Evolutionary conservation across 2,329 filamentous ascomycete genomes (phyloP), one percentile per base, ranked within the genome.

Genomic region (Diplocarpon rosae): DNA sequence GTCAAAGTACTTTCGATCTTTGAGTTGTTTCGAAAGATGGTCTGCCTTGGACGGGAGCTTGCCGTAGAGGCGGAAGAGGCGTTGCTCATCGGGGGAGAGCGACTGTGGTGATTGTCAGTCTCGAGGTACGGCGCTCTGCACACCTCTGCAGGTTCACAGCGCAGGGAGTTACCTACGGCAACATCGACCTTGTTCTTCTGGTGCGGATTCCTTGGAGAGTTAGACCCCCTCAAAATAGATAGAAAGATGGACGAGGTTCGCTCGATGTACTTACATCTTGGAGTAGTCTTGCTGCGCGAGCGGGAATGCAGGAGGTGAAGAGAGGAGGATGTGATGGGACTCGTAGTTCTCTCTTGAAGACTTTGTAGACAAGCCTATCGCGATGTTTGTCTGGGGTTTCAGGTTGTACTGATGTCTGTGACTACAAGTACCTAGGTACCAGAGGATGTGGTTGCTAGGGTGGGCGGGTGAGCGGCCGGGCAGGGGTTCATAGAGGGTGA

Each of bases 1-100:
- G 71, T 95, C 88, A 67, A 95, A 95, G 71, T 95, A 95, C 71
- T 94, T 98, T 72, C 92, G 89, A 66, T 96, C 92, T 76, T 95
- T 95, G 63, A 96, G 78, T 65, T 96, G 94, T 73, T 96, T 96
- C 73, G 93, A 88, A 59, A 96, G 82, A 61, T 95, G 78, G 66
- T 95, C 90, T 66, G 89, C 93, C 66, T 92, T 92, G 67, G 85
- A 94, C 53, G 92, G 92, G 49, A 96, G 82, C 70, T 96, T 96
- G 69, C 92, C 92, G 67, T 98, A 98, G 54, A 96, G 82, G 55
- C 89, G 85, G 75, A 96, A 92, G 62, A 96, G 82, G 52, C 86
- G 85, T 69, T 95, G 89, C 74, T 98, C 92, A 61, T 98, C 92
- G 50, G 89, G 83, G 43, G 84, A 85, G 67, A 98, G 77, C 56